Evolutionary conservation across 768 basidiomycete genomes (phyloP), one percentile per base, ranked within the genome.

Genomic region (Suillus discolor): DNA sequence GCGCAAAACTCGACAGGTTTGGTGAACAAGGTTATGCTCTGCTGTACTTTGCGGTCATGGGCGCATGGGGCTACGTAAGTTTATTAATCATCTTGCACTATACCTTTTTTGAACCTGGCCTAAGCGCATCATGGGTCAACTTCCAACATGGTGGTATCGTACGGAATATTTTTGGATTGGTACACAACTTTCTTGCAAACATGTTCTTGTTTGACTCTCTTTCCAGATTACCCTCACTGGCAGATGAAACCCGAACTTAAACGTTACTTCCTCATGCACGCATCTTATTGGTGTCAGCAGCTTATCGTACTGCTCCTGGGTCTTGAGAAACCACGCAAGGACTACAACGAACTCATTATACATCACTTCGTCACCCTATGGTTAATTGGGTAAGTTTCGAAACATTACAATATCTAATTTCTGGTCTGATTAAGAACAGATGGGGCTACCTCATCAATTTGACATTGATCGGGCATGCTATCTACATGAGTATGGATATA

Each of bases 401-500:
- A n/a, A 42, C 57, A 2, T 13, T 62, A 11, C 63, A 54, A 67
- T 20, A n/a, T 20, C 45, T 54, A 61, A 44, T 61, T 54, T 68
- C 63, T 69, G 13, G 42, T 16, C 28, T 34, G 4, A 53, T 51
- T 16, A 47, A 42, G 23, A n/a, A 28, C 72, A 94, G 93, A 44
- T 94, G 94, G 93, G 94, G 93, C 70, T 93, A 94, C 72, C 69
- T 89, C 39, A 67, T 89, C 69, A 96, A 94, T 77, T 51, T 94
- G 62, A 98, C 96, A 0, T 77, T 86, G 61, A 96, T 99, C 51
- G 97, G 97, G 12, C 92, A 93, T 68, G 91, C 95, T 6, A 86
- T 99, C 36, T 99, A 90, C 71, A 84, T 96, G 79, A 97, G 95
- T 75, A 99, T 99, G 97, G 97, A 99, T 79, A 83, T 96, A 23